Base-by-base conservation (phyloP, 148 eudicot genomes). In the Vaccinium myrtillus region DNA sequence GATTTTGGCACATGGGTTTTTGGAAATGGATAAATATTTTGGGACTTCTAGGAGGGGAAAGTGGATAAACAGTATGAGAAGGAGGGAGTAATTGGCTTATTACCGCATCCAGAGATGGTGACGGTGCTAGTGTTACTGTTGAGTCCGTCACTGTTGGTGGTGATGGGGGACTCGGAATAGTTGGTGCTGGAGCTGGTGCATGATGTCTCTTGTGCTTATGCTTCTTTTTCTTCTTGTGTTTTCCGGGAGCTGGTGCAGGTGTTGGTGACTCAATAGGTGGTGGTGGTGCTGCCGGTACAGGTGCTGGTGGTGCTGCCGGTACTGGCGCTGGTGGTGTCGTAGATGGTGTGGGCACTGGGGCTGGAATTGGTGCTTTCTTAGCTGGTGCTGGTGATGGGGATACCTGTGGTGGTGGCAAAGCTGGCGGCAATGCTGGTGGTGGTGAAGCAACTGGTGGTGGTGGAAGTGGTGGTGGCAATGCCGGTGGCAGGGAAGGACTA, bases 181-280 rank as follows among this genome's bases (percentile, higher is more conserved):
- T 88, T 2, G 99, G 94, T 79, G 94, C 95, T 7, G 98, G 99
- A 71, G 98, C 99, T 18, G 94, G 95, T 86, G 95, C 91, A 63
- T 91, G 95, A 82, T 92, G 98, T 36, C 77, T 89, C 87, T 81
- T 90, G 84, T 91, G 96, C 86, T 89, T 94, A 82, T 92, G 98
- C 89, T 88, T 94, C 86, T 85, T 92, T 77, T 84, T 91, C 80
- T 84, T 91, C 82, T 86, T 91, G 86, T 91, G 93, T 74, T 89
- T 90, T 25, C 86, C 78, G 1, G 94, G 95, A 76, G 93, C 90
- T 48, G 98, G 98, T 76, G 93, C 95, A 4, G 95, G 92, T 77
- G 88, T 63, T 25, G 89, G 90, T 67, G 90, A 70, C 2, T 6
- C 49, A 19, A 36, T 50, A 12, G 81, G 69, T 46, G 88, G 89